phyloP scores from a whole-genome alignment of 2,329 filamentous ascomycete genomes.

The Parascedosporium putredinis region DNA sequence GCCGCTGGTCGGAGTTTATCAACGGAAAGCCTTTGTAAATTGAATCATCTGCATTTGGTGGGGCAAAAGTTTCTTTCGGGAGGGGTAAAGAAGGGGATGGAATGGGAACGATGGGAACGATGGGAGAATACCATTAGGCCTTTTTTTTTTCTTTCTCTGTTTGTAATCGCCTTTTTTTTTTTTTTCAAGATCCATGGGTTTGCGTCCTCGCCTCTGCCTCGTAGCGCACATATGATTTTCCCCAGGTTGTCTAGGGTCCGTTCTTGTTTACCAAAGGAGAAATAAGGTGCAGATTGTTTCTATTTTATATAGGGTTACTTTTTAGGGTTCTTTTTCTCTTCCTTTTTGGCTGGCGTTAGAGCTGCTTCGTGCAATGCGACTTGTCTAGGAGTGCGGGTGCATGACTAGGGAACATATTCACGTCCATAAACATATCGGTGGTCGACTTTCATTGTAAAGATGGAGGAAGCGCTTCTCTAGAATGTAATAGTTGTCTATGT shows the following conservation, averaged over 20 bases:
- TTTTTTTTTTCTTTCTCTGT: slow-evolving; percentile 3
- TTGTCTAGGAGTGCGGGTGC: no score
- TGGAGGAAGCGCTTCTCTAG: no score
- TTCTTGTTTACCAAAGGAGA: slow-evolving; percentile 3
- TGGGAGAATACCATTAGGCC: slow-evolving; percentile 1
- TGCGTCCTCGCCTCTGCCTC: background rate
- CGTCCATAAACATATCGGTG: no score
- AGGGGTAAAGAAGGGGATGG: background rate
- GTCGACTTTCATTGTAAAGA: no score
- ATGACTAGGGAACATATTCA: no score
- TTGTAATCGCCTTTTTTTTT: slow-evolving; percentile 2
- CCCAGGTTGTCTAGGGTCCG: background rate
- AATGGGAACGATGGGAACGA: slow-evolving; percentile 1
- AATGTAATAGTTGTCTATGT: no score
- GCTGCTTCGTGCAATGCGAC: no score
- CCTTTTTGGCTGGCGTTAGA: background rate
- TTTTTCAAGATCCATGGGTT: background rate
- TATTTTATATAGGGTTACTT: background rate
- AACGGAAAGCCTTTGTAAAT: slow-evolving; percentile 69
- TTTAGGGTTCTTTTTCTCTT: background rate
- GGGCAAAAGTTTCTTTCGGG: background rate
- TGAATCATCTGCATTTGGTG: no score
- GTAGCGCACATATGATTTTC: background rate
- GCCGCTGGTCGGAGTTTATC: slow-evolving; percentile 91
- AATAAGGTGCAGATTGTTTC: slow-evolving; percentile 1